These are phyloP conservation scores for Aspergillus fumigatus DNA, from an alignment of 2,329 filamentous ascomycete species.

Conservation along the genomic window DNA sequence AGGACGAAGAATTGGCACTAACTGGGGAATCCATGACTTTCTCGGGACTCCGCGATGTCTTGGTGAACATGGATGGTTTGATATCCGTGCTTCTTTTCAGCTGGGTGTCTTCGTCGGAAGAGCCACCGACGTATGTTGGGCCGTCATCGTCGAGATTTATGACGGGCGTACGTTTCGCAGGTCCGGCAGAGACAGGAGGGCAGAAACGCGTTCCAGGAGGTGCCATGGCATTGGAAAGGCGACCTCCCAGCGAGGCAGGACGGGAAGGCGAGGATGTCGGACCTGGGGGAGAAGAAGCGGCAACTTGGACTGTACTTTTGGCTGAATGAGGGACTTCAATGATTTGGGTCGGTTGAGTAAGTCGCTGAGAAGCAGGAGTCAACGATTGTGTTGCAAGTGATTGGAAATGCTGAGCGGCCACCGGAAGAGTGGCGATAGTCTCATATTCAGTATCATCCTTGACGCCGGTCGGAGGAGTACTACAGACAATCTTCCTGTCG, in stretches of 20 bases:
- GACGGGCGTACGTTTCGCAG: conserved; percentile 36
- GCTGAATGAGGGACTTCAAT: conserved; percentile 42
- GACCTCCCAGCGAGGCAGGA: conserved; percentile 33
- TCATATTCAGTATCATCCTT: conserved; percentile 40
- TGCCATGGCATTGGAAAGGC: conserved; percentile 62
- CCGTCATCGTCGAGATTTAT: conserved; percentile 52
- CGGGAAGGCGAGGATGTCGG: conserved; percentile 41
- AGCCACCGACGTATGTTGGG: conserved; percentile 57
- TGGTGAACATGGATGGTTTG: conserved; percentile 54
- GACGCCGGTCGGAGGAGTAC: conserved; percentile 19
- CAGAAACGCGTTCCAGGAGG: conserved; percentile 70
- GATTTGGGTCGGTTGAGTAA: conserved; percentile 60
- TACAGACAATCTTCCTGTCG: conserved; percentile 30
- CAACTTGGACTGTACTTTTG: conserved; percentile 63
- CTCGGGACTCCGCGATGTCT: conserved; percentile 37
- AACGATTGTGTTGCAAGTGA: conserved; percentile 28
- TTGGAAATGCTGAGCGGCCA: conserved; percentile 17
- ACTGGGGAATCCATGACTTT: conserved; percentile 41
- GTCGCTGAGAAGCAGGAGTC: conserved; percentile 47
- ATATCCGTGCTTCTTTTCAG: conserved; percentile 52
- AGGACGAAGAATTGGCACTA: conserved; percentile 19
- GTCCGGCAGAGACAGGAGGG: conserved; percentile 42
- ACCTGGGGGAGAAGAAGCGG: conserved; percentile 77
- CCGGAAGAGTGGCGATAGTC: conserved; percentile 47
- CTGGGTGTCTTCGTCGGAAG: conserved; percentile 55